phyloP scores from a whole-genome alignment of 2,329 filamentous ascomycete genomes.

The Fusarium multiceps region DNA sequence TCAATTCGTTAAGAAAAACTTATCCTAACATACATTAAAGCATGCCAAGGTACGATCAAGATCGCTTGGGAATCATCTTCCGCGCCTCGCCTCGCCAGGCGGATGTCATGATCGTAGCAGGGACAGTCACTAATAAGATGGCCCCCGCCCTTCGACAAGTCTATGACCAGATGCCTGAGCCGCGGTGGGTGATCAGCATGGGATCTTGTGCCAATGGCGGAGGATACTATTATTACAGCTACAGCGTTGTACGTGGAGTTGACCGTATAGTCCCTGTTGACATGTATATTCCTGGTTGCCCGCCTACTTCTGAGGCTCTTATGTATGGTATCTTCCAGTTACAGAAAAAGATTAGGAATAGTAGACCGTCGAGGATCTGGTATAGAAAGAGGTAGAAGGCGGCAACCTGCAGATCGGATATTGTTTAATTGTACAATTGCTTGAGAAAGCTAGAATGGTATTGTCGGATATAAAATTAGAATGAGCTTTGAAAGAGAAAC shows the following conservation, averaged over 20 bases:
- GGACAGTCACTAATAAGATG: constrained; percentile 77
- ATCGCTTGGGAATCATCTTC: constrained; percentile 74
- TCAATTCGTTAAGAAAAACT: too few species aligned
- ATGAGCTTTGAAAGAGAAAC: constrained; percentile 46
- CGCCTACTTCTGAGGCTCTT: constrained; percentile 60
- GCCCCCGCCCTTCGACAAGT: constrained; percentile 71
- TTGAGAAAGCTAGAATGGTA: fast-evolving
- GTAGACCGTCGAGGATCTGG: constrained; percentile 61
- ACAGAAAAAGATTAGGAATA: constrained; percentile 74
- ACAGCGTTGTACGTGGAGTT: constrained; percentile 72
- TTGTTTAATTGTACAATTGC: fast-evolving
- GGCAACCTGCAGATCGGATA: fast-evolving
- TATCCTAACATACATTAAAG: not conserved
- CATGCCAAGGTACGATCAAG: constrained; percentile 70
- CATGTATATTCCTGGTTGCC: constrained; percentile 75
- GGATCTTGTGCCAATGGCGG: constrained; percentile 78
- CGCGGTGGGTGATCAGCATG: constrained; percentile 74
- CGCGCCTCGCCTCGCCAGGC: constrained; percentile 72
- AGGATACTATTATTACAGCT: constrained; percentile 80
- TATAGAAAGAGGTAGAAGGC: constrained; percentile 58
- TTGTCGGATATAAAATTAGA: not conserved
- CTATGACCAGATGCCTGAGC: constrained; percentile 77
- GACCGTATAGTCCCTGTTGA: constrained; percentile 75
- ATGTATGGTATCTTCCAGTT: constrained; percentile 72
- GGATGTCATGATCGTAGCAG: constrained; percentile 75